Base-by-base conservation (phyloP, 768 basidiomycete species). In the Fibroporia radiculosa region DNA sequence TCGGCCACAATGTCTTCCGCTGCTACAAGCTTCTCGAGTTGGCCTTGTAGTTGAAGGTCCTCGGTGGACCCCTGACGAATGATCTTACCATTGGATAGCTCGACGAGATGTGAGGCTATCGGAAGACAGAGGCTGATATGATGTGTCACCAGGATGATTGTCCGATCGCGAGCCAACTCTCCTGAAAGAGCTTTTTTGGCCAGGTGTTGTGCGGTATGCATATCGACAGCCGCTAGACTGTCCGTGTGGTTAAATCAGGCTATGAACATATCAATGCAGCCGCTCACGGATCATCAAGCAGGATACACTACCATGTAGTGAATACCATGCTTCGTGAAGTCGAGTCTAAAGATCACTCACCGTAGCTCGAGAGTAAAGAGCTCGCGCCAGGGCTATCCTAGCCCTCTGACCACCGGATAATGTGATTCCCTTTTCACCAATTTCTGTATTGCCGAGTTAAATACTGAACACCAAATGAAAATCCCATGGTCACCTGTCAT, bases 71-170 rank as follows among this genome's bases (percentile, higher is more conserved):
- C 81, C 51, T 75, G 72, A 16, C 71, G 69, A 2, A 70, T 33
- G 13, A 84, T 57, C 10, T 52, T 50, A 0, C 83, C 83, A 13
- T 67, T 58, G 1, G 66, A 65, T 8, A 85, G 61, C 54, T 82
- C 79, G 16, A 91, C 69, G 7, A 89, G 68, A 62, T 84, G 84
- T 1, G 75, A 64, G 0, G 87, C 79, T 14, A 72, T 65, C 1
- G 84, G 81, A 0, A 86, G 68, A 54, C 84, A 86, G 5, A 91
- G 70, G 26, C 69, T 72, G 45, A 87, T 76, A 56, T 90, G 85
- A 57, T 93, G 90, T 0, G 89, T 91, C 42, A 92, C 86, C 14
- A 93, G 72, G 47, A 92, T 72, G 50, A 91, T 73, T 0, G 89
- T 92, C 13, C 89, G 70, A 40, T 69, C 73, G 13, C 64, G 62